Evolutionary conservation across 2,329 filamentous ascomycete species (phyloP).

Genomic region (Phialophora chinensis): DNA sequence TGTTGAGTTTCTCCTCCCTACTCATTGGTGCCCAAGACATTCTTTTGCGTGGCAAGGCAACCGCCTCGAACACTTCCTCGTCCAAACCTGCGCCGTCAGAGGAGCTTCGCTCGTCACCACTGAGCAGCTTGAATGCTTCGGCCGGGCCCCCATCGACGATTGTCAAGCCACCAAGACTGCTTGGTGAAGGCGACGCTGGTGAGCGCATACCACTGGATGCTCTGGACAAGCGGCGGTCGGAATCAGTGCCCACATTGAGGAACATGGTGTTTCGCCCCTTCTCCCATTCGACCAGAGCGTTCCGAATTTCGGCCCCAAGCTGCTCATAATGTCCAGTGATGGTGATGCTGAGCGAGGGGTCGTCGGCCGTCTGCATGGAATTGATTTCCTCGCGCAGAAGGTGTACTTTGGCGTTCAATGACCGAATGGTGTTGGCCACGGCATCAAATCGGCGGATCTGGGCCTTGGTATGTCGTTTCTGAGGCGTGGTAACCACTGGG

Average conservation of each 20-base stretch:
- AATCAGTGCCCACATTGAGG: slow-evolving; percentile 68
- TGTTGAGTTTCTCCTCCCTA: slow-evolving; percentile 83
- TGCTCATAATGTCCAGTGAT: slow-evolving; percentile 92
- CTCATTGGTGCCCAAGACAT: slow-evolving; percentile 64
- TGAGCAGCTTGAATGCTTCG: slow-evolving; percentile 78
- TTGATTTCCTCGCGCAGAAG: slow-evolving; percentile 89
- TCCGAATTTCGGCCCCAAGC: slow-evolving; percentile 84
- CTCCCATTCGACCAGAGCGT: slow-evolving; percentile 83
- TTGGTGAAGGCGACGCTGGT: slow-evolving; percentile 53
- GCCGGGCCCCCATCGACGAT: slow-evolving; percentile 63
- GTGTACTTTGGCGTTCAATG: slow-evolving; percentile 92
- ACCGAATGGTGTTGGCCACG: slow-evolving; percentile 86
- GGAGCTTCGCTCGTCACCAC: slow-evolving; percentile 63
- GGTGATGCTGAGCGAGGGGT: slow-evolving; percentile 74
- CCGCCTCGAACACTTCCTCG: slow-evolving; percentile 87
- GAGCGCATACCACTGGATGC: slow-evolving; percentile 39
- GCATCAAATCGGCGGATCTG: slow-evolving; percentile 88
- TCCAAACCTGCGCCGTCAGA: slow-evolving; percentile 58
- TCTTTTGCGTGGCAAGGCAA: slow-evolving; percentile 75
- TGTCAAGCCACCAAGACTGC: slow-evolving; percentile 53
- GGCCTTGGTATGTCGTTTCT: slow-evolving; percentile 81
- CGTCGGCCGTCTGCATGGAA: slow-evolving; percentile 66
- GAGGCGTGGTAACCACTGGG: slow-evolving; percentile 63
- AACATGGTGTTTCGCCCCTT: slow-evolving; percentile 82
- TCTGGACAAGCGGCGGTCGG: slow-evolving; percentile 43